phyloP scores from a whole-genome alignment of 768 basidiomycete species.

The Naematelia aurantialba region DNA sequence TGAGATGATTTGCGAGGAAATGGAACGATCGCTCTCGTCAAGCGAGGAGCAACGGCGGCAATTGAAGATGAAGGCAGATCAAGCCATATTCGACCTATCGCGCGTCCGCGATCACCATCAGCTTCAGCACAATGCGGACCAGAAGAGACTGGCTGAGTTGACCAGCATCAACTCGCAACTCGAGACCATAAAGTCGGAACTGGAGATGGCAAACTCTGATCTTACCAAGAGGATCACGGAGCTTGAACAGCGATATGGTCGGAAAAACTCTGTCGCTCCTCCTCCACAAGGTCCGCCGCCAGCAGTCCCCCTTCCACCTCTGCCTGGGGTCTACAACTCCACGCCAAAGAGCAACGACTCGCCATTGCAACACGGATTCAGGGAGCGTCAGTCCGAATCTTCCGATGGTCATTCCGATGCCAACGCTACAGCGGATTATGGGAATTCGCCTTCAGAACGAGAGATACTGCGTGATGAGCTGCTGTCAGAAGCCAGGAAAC shows the following conservation, averaged over 20 bases:
- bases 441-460: constrained; percentile 35
- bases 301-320: constrained; percentile 30
- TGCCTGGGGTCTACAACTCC: constrained; percentile 5
- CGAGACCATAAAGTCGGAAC: constrained; percentile 25
- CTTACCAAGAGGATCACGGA: constrained; percentile 20
- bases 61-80: constrained; percentile 41
- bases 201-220: constrained; percentile 19
- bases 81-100: constrained; percentile 35
- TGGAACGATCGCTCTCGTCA: constrained; percentile 24
- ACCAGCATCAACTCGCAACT: constrained; percentile 19
- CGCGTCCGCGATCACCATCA: constrained; percentile 33
- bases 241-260: constrained; percentile 23
- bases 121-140: constrained; percentile 25
- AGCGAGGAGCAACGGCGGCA: constrained; percentile 37
- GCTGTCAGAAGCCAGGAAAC: constrained; percentile 60
- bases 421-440: background rate
- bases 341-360: background rate
- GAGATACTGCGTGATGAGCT: constrained; percentile 59
- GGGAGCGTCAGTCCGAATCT: background rate
- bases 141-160: constrained; percentile 27
- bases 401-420: background rate
- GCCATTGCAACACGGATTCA: background rate
- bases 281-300: constrained; percentile 43
- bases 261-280: constrained; percentile 5
- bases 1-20: constrained; percentile 26